phyloP scores from a whole-genome alignment of 768 basidiomycete genomes.

The Hemileccinum rubropunctum region DNA sequence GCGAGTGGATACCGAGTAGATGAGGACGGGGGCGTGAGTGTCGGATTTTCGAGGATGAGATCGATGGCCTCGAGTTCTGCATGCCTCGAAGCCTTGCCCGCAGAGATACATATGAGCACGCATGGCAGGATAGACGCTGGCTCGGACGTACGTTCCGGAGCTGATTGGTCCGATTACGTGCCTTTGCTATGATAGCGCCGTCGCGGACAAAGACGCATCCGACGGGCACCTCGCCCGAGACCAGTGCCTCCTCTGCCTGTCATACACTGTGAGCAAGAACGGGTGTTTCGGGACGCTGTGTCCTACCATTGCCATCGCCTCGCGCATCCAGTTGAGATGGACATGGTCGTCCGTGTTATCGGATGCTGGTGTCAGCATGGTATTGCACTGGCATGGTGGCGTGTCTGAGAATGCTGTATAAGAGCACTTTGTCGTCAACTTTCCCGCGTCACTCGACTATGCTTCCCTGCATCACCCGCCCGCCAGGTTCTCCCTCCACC shows the following conservation, averaged over 20 bases:
- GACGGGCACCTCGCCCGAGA: constrained; percentile 88
- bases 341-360: constrained; percentile 10
- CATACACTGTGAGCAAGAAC: not conserved
- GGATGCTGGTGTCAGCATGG: not conserved
- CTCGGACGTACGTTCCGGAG: constrained; percentile 70
- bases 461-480: constrained; percentile 3
- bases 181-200: constrained; percentile 73
- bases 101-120: not conserved
- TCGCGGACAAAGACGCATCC: constrained; percentile 93
- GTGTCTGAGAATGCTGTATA: not conserved
- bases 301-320: constrained; percentile 79
- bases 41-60: constrained; percentile 64
- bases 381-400: not conserved
- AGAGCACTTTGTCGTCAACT: not conserved
- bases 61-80: constrained; percentile 98
- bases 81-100: constrained; percentile 83
- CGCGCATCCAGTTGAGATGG: constrained; percentile 72
- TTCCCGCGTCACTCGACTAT: not conserved
- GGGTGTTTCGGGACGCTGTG: not conserved
- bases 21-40: constrained; percentile 47
- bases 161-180: constrained; percentile 93
- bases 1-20: constrained; percentile 60
- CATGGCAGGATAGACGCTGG: not conserved
- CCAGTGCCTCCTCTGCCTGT: constrained; percentile 84
- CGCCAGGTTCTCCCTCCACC: constrained; percentile 1